Evolutionary conservation across 192 early-diverging fungal genomes (phyloP), one percentile per base, ranked within the genome.

Genomic region (Dispira parvispora): DNA sequence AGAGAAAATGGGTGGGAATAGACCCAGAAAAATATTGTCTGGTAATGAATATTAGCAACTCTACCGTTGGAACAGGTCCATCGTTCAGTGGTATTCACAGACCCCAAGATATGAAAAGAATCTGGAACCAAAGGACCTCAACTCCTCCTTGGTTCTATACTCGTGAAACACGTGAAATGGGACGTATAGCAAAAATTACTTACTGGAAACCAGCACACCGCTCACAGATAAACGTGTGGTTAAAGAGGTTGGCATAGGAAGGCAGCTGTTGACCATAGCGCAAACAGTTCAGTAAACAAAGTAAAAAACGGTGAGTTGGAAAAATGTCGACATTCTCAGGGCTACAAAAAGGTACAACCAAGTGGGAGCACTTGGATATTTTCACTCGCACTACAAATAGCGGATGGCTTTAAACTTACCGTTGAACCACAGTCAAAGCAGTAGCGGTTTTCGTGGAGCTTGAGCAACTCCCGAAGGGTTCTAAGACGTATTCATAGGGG

Each of bases 141-240:
- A 38, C 32, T 38, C 32, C 32, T 6, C 32, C 32, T 38, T 38
- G 1, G 32, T 38, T 38, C 32, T 38, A 38, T 38, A 38, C 32
- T 38, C 6, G 32, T 38, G 32, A 38, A 6, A 38, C 32, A 38
- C 32, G 32, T 1, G 32, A 38, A 4, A 38, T 1, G 32, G 32
- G 32, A 6, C 3, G 32, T 38, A 6, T 38, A 28, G n/a, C n/a
- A 12, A 46, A 45, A 8, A 13, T n/a, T 52, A 70, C 75, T 71
- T 75, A 81, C 80, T 74, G 74, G 38, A 81, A 45, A 8, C 77
- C 80, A 23, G 80, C 78, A 61, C 80, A 81, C 63, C 68, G 69
- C 53, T 74, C 73, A 45, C 79, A 81, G 50, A 81, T 64, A 63
- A 81, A 81, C 0, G 77, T 77, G 43, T 68, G 68, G 43, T 74